Evolutionary conservation across 1,284 basidiomycete genomes (phyloP).

Genomic region (Meripilus lineatus): DNA sequence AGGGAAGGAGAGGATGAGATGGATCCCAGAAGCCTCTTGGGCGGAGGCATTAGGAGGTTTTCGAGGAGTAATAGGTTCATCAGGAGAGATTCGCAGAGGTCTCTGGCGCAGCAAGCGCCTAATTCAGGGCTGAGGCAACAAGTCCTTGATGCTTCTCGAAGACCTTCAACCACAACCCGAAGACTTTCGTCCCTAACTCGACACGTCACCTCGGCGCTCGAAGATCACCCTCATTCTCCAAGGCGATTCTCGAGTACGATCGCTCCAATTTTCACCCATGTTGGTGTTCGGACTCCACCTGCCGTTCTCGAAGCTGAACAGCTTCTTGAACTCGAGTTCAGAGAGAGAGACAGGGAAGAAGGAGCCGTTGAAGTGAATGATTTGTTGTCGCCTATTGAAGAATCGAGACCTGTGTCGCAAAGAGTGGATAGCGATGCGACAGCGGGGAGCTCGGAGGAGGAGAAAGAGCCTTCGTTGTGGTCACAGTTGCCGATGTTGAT

Average conservation of each 20-base stretch:
- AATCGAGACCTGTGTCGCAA: conserved; percentile 32
- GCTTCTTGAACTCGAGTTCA: conserved; percentile 36
- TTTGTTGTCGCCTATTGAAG: conserved; percentile 47
- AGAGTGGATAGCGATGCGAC: background rate
- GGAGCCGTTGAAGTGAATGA: no score
- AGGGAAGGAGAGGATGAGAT: conserved; percentile 27
- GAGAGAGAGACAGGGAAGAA: conserved; percentile 34
- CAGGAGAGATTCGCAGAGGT: conserved; percentile 14
- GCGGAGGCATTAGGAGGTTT: conserved; percentile 14
- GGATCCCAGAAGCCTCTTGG: conserved; percentile 27
- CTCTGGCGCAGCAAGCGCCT: conserved; percentile 5
- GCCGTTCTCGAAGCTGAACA: conserved; percentile 68
- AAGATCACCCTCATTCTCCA: conserved; percentile 26
- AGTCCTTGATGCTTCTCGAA: conserved; percentile 12
- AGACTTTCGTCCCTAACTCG: conserved; percentile 17
- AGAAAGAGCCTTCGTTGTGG: conserved; percentile 54
- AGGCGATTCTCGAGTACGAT: conserved; percentile 52
- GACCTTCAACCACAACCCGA: conserved; percentile 16
- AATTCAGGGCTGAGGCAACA: conserved; percentile 3
- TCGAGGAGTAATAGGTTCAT: conserved; percentile 22
- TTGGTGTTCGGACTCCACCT: conserved; percentile 69
- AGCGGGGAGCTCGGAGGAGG: conserved; percentile 16
- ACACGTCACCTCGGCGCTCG: conserved; percentile 16
- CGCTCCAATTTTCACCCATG: conserved; percentile 76
- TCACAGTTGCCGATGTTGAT: conserved; percentile 66